Evolutionary conservation across 2,329 filamentous ascomycete genomes (phyloP).

Genomic region (Talaromyces funiculosus): DNA sequence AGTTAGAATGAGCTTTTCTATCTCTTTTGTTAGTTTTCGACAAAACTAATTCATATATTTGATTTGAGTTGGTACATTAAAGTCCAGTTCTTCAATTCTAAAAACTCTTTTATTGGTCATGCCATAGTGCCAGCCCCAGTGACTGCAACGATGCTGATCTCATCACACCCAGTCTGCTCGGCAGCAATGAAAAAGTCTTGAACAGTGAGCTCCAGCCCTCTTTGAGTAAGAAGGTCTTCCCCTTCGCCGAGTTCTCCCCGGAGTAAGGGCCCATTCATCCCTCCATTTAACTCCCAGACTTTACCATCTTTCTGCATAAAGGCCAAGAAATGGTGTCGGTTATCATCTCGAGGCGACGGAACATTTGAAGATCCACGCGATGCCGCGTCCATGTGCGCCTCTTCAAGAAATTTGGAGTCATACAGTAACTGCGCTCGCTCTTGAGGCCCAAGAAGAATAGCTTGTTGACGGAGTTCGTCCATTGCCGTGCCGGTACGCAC

Average conservation of each 20-base stretch:
- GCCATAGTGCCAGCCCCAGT: background rate
- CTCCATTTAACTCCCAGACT: conserved; percentile 32
- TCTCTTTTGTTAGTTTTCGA: background rate
- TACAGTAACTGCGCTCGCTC: conserved; percentile 8
- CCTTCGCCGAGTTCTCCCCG: conserved; percentile 23
- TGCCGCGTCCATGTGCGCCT: conserved; percentile 10
- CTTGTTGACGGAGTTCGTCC: background rate
- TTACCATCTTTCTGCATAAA: conserved; percentile 30
- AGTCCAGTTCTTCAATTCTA: too few relatives aligned
- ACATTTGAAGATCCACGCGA: conserved; percentile 1
- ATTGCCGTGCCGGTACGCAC: background rate
- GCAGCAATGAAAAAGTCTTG: conserved; percentile 4
- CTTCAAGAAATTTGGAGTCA: conserved; percentile 8
- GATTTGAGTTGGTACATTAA: background rate
- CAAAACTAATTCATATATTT: background rate
- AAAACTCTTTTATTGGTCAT: background rate
- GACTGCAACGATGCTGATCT: conserved; percentile 7
- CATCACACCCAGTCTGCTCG: conserved; percentile 7
- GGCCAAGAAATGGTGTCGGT: conserved; percentile 26
- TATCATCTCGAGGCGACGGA: conserved; percentile 1
- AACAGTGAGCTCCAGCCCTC: conserved; percentile 26
- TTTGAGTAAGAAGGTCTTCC: conserved; percentile 27
- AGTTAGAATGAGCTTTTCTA: background rate
- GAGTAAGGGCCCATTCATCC: conserved; percentile 27
- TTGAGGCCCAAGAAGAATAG: conserved; percentile 2